phyloP scores from a whole-genome alignment of 2,329 filamentous ascomycete species.

The Botrytis elliptica region DNA sequence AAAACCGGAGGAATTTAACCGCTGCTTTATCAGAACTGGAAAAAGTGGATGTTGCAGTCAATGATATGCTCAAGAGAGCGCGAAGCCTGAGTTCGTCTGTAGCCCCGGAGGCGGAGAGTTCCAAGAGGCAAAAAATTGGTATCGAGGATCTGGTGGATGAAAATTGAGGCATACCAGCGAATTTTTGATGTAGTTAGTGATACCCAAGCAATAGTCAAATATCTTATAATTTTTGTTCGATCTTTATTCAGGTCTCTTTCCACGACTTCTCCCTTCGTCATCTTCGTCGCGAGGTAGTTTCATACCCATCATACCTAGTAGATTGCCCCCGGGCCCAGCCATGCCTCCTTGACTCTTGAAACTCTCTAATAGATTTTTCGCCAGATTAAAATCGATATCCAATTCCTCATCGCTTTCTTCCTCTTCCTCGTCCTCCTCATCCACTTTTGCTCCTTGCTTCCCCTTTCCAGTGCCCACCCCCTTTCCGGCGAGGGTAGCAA shows the following conservation, averaged over 20 bases:
- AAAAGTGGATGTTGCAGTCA: constrained; percentile 32
- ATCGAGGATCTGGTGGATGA: constrained; percentile 19
- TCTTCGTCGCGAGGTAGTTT: constrained; percentile 77
- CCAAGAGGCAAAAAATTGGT: constrained; percentile 31
- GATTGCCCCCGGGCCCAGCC: constrained; percentile 81
- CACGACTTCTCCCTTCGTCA: constrained; percentile 38
- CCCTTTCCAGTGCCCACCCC: neutral
- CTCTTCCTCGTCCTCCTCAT: constrained; percentile 61
- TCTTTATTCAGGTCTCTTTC: constrained; percentile 10
- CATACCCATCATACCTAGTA: constrained; percentile 84
- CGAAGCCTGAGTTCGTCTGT: constrained; percentile 27
- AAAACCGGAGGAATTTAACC: constrained; percentile 52
- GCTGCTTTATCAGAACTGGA: constrained; percentile 49
- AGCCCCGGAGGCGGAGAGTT: constrained; percentile 19
- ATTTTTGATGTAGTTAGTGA: constrained; percentile 21
- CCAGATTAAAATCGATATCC: constrained; percentile 81
- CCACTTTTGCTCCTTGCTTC: constrained; percentile 40
- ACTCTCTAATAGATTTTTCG: constrained; percentile 86
- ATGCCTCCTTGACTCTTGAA: constrained; percentile 88
- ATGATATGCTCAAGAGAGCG: constrained; percentile 30
- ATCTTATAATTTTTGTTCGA: constrained; percentile 13
- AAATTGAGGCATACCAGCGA: constrained; percentile 19
- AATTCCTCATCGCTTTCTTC: constrained; percentile 61
- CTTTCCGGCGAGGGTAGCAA: constrained; percentile 36
- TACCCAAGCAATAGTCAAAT: constrained; percentile 16